These are phyloP conservation scores for Ogataea parapolymorpha DNA, from an alignment of 805 yeast species.

Conservation along the genomic window DNA sequence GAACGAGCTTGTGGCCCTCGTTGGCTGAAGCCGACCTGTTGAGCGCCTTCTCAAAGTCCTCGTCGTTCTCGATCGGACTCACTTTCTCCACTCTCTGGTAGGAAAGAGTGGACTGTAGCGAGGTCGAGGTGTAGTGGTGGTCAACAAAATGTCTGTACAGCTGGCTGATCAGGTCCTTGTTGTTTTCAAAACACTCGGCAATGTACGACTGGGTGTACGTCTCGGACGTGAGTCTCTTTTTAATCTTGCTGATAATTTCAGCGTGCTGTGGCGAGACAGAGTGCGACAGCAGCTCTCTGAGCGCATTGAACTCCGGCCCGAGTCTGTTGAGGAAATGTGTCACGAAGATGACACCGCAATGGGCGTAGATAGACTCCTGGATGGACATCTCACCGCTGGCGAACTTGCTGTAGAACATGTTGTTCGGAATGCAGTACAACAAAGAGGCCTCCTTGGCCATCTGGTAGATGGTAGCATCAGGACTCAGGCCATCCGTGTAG, in stretches of 20 bases:
- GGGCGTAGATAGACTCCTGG: constrained; percentile 93
- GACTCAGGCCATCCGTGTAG: constrained; percentile 48
- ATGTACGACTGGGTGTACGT: constrained; percentile 87
- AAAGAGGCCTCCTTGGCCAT: constrained; percentile 92
- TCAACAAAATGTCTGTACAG: constrained; percentile 90
- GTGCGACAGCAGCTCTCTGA: constrained; percentile 61
- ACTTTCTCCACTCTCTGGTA: constrained; percentile 82
- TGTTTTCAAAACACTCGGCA: constrained; percentile 66
- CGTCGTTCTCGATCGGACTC: constrained; percentile 68
- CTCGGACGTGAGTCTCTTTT: constrained; percentile 87
- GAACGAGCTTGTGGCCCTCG: constrained; percentile 72
- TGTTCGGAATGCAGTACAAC: constrained; percentile 86
- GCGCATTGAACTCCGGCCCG: constrained; percentile 81
- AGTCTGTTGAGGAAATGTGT: constrained; percentile 92
- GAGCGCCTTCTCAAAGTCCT: constrained; percentile 68
- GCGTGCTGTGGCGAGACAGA: constrained; percentile 60
- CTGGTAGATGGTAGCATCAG: constrained; percentile 80
- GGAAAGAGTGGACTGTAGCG: constrained; percentile 74
- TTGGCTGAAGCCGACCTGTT: constrained; percentile 72
- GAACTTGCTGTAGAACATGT: constrained; percentile 71
- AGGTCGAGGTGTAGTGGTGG: constrained; percentile 72
- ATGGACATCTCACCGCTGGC: constrained; percentile 76
- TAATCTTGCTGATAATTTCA: constrained; percentile 75
- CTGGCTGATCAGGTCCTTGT: constrained; percentile 71
- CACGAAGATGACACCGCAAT: constrained; percentile 87